These are phyloP conservation scores for Arthromyces matolae DNA, from an alignment of 768 basidiomycete species.

Conservation along the genomic window DNA sequence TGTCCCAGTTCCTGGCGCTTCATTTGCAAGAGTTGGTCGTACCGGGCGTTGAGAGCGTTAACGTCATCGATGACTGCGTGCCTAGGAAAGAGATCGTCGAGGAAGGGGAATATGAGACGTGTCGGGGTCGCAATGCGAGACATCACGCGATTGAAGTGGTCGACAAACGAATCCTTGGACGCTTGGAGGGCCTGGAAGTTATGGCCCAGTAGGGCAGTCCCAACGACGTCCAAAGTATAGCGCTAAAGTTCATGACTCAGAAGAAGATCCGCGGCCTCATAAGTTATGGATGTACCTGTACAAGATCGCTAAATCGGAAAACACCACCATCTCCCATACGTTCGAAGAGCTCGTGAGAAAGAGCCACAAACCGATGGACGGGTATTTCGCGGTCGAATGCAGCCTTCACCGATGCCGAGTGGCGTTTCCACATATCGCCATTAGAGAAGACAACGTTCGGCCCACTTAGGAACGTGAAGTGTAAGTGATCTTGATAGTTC, in stretches of 20 bases:
- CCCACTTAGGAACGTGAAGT: constrained; percentile 32
- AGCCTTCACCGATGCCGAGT: constrained; percentile 30
- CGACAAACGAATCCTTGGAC: constrained; percentile 30
- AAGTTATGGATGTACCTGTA: constrained; percentile 15
- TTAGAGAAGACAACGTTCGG: constrained; percentile 37
- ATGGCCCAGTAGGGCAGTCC: constrained; percentile 33
- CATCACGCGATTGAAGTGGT: constrained; percentile 35
- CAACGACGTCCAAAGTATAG: constrained; percentile 35
- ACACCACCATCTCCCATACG: constrained; percentile 27
- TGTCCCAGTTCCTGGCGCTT: constrained; percentile 30
- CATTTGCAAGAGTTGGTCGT: constrained; percentile 22
- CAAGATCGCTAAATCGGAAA: constrained; percentile 25
- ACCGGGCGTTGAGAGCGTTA: constrained; percentile 26
- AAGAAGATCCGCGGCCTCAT: not conserved
- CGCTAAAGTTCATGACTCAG: constrained; percentile 15
- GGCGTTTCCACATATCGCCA: constrained; percentile 35
- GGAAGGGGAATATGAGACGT: constrained; percentile 30
- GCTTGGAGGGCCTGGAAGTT: constrained; percentile 33
- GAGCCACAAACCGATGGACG: constrained; percentile 27
- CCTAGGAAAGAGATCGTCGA: constrained; percentile 28
- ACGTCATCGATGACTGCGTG: constrained; percentile 25
- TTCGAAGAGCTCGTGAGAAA: constrained; percentile 29
- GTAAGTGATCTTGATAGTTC: constrained; percentile 29
- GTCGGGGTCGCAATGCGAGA: constrained; percentile 30
- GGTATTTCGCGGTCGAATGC: constrained; percentile 33